These are phyloP conservation scores for Aureobasidium musti DNA, from an alignment of 2,329 filamentous ascomycete genomes.

Conservation along the genomic window DNA sequence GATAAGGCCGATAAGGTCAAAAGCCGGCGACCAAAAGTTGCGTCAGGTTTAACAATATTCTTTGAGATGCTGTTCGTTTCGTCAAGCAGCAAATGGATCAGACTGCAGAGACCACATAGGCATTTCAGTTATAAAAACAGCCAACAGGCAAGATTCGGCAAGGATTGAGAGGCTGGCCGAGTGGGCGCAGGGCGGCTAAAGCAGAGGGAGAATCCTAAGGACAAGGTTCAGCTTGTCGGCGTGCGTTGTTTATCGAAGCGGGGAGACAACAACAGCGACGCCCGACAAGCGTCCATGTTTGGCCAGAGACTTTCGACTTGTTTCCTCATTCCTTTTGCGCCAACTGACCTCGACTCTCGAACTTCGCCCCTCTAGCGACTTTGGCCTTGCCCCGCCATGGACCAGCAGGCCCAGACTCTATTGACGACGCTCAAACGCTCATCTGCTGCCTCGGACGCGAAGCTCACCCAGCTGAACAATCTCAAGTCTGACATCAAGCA, in stretches of 20 bases:
- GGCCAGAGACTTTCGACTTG: not conserved
- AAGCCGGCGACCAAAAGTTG: slow-evolving; percentile 6
- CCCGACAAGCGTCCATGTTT: not conserved
- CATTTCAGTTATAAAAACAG: not conserved
- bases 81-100: not conserved
- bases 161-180: not conserved
- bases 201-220: slow-evolving; percentile 20
- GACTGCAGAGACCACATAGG: not conserved
- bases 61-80: not conserved
- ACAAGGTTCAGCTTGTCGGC: slow-evolving; percentile 11
- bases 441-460: slow-evolving; percentile 68
- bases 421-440: slow-evolving; percentile 59
- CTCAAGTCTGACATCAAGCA: slow-evolving; percentile 89
- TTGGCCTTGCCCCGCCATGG: slow-evolving; percentile 48
- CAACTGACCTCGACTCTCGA: slow-evolving; percentile 14
- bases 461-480: slow-evolving; percentile 67
- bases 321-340: slow-evolving; percentile 2
- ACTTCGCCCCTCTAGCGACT: not conserved
- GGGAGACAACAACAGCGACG: slow-evolving; percentile 25
- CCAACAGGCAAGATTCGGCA: not conserved
- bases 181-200: slow-evolving; percentile 6
- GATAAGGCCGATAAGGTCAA: slow-evolving; percentile 8
- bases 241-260: slow-evolving; percentile 26
- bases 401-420: slow-evolving; percentile 58
- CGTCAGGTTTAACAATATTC: slow-evolving; percentile 3